Percentiles rank a stretch among this genome's conserved stretches.
Conservation (phyloP, 2,329 filamentous ascomycete species). For the Colletotrichum neosansevieriae region DNA sequence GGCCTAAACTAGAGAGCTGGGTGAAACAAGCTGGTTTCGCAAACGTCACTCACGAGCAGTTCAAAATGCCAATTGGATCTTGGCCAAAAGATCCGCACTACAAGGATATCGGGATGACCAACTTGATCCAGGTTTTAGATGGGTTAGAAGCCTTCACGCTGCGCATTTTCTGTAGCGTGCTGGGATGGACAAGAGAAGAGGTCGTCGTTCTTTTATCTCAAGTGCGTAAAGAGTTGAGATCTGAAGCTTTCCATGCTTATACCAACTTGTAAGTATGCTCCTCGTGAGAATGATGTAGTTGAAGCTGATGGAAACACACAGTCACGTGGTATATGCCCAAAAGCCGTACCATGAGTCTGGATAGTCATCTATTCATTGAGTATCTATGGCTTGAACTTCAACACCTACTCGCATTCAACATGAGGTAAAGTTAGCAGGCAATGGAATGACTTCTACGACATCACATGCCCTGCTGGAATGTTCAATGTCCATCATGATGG, state of each 20-base stretch:
- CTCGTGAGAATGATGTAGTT: no score
- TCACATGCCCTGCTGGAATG: no score
- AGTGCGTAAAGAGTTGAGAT: constrained; percentile 48
- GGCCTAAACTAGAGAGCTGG: constrained; percentile 46
- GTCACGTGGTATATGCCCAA: constrained; percentile 41
- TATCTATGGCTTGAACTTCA: no score
- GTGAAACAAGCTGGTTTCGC: constrained; percentile 54
- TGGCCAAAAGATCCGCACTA: constrained; percentile 45
- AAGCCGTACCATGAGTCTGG: constrained; percentile 6
- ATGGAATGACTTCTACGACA: no score
- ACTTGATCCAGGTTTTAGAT: constrained; percentile 39
- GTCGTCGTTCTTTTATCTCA: constrained; percentile 42
- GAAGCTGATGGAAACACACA: not conserved
- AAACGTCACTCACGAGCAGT: constrained; percentile 47
- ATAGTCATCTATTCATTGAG: no score
- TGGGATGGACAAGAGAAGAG: constrained; percentile 47
- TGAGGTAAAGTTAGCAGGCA: no score
- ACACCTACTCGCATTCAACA: no score
- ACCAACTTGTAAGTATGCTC: constrained; percentile 42
- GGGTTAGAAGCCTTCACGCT: constrained; percentile 45
- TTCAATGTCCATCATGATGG: no score
- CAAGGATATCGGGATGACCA: constrained; percentile 42
- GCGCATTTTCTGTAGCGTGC: constrained; percentile 47
- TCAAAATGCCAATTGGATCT: constrained; percentile 50
- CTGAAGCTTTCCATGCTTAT: constrained; percentile 44